Evolutionary conservation across 2,329 filamentous ascomycete genomes (phyloP).

Genomic region (Fusarium sp.): DNA sequence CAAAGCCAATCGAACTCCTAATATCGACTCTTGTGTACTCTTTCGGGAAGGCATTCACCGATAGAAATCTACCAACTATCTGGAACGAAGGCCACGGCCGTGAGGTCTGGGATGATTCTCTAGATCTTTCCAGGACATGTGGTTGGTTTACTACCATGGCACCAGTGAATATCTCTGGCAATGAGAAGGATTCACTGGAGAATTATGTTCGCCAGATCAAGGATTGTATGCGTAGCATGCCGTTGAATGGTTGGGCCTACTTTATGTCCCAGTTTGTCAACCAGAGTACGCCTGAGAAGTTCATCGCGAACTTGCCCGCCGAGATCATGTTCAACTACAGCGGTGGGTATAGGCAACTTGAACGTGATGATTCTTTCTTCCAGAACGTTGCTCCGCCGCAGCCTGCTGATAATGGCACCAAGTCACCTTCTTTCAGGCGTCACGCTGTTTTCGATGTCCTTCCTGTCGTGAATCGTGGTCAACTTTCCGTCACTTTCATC

Average conservation of each 20-base stretch:
- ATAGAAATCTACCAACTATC: slow-evolving; percentile 8
- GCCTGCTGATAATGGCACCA: neutral
- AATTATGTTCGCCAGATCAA: slow-evolving; percentile 2
- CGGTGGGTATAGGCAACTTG: slow-evolving; percentile 6
- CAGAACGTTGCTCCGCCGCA: neutral
- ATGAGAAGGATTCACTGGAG: neutral
- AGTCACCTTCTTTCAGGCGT: neutral
- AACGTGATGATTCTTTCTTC: slow-evolving; percentile 5
- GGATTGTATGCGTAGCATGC: slow-evolving; percentile 1
- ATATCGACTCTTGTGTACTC: slow-evolving; percentile 15
- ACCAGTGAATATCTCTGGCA: neutral
- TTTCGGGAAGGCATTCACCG: slow-evolving; percentile 8
- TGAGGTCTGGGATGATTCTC: slow-evolving; percentile 6
- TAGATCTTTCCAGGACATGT: slow-evolving; percentile 16
- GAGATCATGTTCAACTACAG: slow-evolving; percentile 17
- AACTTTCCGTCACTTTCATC: slow-evolving; percentile 9
- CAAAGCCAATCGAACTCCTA: slow-evolving; percentile 23
- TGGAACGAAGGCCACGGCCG: slow-evolving; percentile 16
- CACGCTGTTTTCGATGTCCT: slow-evolving; percentile 15
- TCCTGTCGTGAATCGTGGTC: slow-evolving; percentile 1
- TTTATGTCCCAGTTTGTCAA: slow-evolving; percentile 6
- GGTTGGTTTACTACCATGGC: slow-evolving; percentile 27
- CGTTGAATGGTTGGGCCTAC: slow-evolving; percentile 4
- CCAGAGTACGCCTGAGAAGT: neutral
- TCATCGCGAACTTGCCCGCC: neutral